A percentile compares a stretch with the other conserved stretches of the same genome.
phyloP scores from a whole-genome alignment of 805 yeast genomes.

The Ogataea saltuana region DNA sequence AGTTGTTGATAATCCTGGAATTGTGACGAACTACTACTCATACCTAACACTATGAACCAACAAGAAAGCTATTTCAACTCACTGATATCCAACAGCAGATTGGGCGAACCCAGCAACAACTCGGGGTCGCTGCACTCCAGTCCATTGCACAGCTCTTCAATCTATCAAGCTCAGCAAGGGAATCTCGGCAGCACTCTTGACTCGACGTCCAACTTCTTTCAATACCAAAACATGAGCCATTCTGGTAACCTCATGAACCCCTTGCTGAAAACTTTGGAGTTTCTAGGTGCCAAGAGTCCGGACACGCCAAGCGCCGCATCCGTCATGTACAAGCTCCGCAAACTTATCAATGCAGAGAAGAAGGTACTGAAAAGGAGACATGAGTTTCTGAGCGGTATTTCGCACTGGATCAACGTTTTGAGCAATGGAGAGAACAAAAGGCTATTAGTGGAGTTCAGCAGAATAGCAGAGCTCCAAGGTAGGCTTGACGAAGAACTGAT shows the following conservation, averaged over 20 bases:
- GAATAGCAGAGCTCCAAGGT: conserved; percentile 40
- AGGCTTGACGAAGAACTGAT: conserved; percentile 37
- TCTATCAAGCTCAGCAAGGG: conserved; percentile 20
- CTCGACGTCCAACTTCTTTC: conserved; percentile 23
- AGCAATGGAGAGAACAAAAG: conserved; percentile 41
- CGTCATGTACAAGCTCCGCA: conserved; percentile 37
- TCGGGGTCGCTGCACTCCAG: conserved; percentile 25
- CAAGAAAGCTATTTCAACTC: conserved; percentile 22
- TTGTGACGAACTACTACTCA: no score
- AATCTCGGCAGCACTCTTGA: conserved; percentile 17
- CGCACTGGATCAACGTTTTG: conserved; percentile 43
- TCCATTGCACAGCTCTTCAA: conserved; percentile 25
- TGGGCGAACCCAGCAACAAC: conserved; percentile 16
- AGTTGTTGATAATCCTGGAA: no score
- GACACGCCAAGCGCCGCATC: conserved; percentile 30
- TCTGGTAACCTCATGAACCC: conserved; percentile 27
- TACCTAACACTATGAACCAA: conserved; percentile 11
- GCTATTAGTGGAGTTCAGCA: conserved; percentile 42
- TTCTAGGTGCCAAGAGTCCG: conserved; percentile 30
- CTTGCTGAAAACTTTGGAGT: conserved; percentile 27
- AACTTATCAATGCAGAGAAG: conserved; percentile 41
- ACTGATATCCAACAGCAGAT: conserved; percentile 15
- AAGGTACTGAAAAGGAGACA: conserved; percentile 38
- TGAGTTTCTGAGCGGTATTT: conserved; percentile 42
- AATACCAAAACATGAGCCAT: conserved; percentile 22